Percentiles rank a stretch among this genome's conserved stretches.
Conservation (phyloP, 768 basidiomycete genomes). For the Suillus sp. region DNA sequence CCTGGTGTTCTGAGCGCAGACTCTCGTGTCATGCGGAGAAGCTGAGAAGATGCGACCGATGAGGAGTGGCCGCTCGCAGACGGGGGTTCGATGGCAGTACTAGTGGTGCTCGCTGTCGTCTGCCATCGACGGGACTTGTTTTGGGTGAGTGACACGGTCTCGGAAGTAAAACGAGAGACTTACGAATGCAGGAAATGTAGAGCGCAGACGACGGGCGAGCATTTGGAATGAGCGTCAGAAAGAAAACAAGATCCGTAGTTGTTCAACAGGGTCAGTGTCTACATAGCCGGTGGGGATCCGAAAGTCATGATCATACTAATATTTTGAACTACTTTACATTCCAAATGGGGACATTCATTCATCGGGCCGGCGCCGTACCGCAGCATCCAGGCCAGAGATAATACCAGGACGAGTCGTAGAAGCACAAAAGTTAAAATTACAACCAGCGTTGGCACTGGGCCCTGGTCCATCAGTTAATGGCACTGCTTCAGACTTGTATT, state of each 20-base stretch:
- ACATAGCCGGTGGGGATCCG: constrained; percentile 14
- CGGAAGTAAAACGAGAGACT: constrained; percentile 9
- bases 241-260: constrained; percentile 31
- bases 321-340: not conserved
- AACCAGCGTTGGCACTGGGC: too few relatives aligned
- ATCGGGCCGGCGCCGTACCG: not conserved
- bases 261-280: not conserved
- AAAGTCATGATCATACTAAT: constrained; percentile 8
- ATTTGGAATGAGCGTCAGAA: constrained; percentile 23
- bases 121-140: constrained; percentile 45
- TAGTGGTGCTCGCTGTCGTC: constrained; percentile 42
- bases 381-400: too few relatives aligned
- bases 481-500: too few relatives aligned
- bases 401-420: too few relatives aligned
- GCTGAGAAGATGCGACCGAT: constrained; percentile 66
- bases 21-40: constrained; percentile 69
- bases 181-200: constrained; percentile 23
- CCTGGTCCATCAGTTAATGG: too few relatives aligned
- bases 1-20: constrained; percentile 71
- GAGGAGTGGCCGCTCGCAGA: constrained; percentile 79
- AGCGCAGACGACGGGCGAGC: constrained; percentile 20
- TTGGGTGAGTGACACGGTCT: constrained; percentile 2
- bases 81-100: constrained; percentile 57
- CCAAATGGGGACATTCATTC: not conserved
- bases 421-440: too few relatives aligned